Percentiles rank a stretch among this genome's conserved stretches.
These are phyloP conservation scores for Haematococcus lacustris DNA, from an alignment of 139 green algal species.

Conservation along the genomic window DNA sequence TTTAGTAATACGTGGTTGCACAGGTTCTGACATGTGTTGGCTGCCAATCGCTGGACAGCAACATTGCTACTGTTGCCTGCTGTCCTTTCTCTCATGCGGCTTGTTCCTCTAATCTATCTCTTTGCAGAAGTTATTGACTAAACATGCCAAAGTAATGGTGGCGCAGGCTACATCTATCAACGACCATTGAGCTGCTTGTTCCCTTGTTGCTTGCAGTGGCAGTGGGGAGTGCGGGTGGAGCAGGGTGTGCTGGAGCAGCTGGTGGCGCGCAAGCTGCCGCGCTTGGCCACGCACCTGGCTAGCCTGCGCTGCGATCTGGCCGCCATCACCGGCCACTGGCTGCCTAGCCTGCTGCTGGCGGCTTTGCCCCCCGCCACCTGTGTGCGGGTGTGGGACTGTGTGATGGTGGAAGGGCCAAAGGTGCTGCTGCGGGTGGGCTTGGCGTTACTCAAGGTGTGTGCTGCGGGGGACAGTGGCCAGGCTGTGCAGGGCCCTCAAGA, in stretches of 20 bases:
- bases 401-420: constrained; percentile 30
- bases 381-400: constrained; percentile 27
- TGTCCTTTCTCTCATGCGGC: neutral
- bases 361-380: constrained; percentile 10
- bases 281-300: constrained; percentile 10
- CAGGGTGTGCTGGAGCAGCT: constrained; percentile 25
- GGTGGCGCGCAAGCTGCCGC: constrained; percentile 17
- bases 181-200: neutral
- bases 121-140: neutral
- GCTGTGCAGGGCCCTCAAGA: no score
- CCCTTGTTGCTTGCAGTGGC: constrained; percentile 3
- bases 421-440: constrained; percentile 21
- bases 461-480: no score
- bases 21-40: no score
- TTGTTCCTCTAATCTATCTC: neutral
- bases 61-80: neutral
- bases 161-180: neutral
- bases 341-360: constrained; percentile 9
- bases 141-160: no score
- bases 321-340: constrained; percentile 5
- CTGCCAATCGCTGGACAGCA: no score
- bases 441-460: constrained; percentile 26
- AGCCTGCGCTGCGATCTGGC: neutral
- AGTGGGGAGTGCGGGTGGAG: constrained; percentile 17
- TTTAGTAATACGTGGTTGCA: no score